Base-by-base conservation (phyloP, 768 basidiomycete genomes). In the Polyporus arcularius region DNA sequence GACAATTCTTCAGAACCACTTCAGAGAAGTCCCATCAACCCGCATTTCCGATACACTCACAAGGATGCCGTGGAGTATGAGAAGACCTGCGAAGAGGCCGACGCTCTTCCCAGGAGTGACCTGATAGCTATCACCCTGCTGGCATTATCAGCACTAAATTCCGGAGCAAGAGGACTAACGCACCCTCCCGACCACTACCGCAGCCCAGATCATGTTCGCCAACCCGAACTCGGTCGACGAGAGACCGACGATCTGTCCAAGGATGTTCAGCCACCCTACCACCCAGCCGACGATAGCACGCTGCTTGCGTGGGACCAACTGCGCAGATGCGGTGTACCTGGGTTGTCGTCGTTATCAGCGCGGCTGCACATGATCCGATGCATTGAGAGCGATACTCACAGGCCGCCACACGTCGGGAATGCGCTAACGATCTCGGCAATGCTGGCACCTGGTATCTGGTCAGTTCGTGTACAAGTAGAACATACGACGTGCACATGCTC, bases 211-310 rank as follows among this genome's bases (percentile, higher is more conserved):
- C 90, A 90, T 92, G 69, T 80, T 83, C 21, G 88, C 80, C 21
- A 91, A 79, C 30, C 91, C 92, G 68, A 92, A 94, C 72, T 94
- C 91, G 0, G 91, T 94, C 2, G 90, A 93, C 7, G 92, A 89
- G 51, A 94, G 79, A 31, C 93, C 93, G 12, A 92, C 91, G 57
- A 92, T 84, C 74, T 94, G 92, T 82, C 87, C 90, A 15, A 92
- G 82, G 43, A 92, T 85, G 70, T 94, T 94, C 46, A 94, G 79
- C 90, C 90, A 92, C 51, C 90, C 90, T 16, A 91, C 89, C 10
- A 89, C 73, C 88, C 88, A 90, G 31, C 88, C 89, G 39, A 90
- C 89, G 69, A 77, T 83, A 41, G 89, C 84, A 53, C 89, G 84
- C 67, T 89, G 80, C 57, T 72, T 80, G 64, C 76, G 80, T 0